Evolutionary conservation across 495 filamentous ascomycete genomes (phyloP).

Genomic region (Hypoxylon fuscum): DNA sequence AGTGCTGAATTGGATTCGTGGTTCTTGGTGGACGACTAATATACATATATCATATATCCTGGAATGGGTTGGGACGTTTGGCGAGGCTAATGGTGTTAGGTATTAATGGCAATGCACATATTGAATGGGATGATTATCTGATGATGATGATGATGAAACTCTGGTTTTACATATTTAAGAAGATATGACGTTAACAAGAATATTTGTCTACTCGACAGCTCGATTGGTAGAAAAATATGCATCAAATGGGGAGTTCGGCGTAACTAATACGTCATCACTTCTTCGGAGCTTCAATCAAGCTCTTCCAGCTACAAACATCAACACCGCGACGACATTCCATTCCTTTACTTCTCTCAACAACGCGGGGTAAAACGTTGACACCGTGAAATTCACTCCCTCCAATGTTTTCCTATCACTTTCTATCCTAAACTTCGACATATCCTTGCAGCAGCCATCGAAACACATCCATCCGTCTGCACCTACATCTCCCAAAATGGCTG

Average conservation of each 20-base stretch:
- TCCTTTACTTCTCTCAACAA: constrained; percentile 16
- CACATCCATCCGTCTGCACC: constrained; percentile 40
- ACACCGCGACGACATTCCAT: constrained; percentile 33
- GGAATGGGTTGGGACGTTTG: too few species aligned
- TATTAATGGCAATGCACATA: too few species aligned
- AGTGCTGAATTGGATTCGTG: not conserved
- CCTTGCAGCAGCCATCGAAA: constrained; percentile 35
- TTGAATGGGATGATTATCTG: too few species aligned
- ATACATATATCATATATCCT: not conserved
- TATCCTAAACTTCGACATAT: constrained; percentile 7
- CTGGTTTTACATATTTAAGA: too few species aligned
- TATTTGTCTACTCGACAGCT: not conserved
- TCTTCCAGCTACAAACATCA: constrained; percentile 33
- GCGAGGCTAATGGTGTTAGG: not conserved
- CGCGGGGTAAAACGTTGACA: constrained; percentile 31
- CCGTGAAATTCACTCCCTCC: constrained; percentile 12
- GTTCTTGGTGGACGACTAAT: not conserved
- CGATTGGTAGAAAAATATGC: not conserved
- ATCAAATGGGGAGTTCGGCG: not conserved
- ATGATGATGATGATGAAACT: too few species aligned
- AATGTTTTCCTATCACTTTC: constrained; percentile 12
- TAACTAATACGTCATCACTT: constrained; percentile 38
- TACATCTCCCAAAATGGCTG: constrained; percentile 68
- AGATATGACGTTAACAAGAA: not conserved
- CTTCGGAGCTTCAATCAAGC: constrained; percentile 17